Conservation (phyloP, 2,329 filamentous ascomycete genomes). For the Cladosporium sp. region DNA sequence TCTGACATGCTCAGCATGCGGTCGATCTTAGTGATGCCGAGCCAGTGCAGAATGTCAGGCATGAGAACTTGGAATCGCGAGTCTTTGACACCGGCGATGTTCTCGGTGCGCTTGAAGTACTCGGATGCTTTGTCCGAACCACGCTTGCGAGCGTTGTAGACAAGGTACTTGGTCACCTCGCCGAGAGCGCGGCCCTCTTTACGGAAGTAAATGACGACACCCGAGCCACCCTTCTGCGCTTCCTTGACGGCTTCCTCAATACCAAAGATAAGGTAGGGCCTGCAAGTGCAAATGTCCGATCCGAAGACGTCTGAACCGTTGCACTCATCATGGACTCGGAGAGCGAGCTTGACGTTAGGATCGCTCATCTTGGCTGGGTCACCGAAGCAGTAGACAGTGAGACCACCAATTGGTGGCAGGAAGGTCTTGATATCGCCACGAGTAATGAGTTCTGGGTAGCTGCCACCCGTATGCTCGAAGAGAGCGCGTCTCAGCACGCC, state of each 20-base stretch:
- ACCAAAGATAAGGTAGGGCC: conserved; percentile 93
- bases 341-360: conserved; percentile 73
- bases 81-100: conserved; percentile 92
- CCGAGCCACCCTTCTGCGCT: conserved; percentile 88
- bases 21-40: conserved; percentile 98
- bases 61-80: conserved; percentile 99
- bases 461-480: conserved; percentile 94
- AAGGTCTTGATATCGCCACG: conserved; percentile 93
- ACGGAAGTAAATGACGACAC: conserved; percentile 97
- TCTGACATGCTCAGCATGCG: conserved; percentile 99
- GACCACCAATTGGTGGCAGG: conserved; percentile 87
- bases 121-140: conserved; percentile 77
- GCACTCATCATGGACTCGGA: conserved; percentile 86
- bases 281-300: conserved; percentile 95
- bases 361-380: conserved; percentile 93
- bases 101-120: conserved; percentile 97
- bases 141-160: conserved; percentile 80
- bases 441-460: conserved; percentile 95
- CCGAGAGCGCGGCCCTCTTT: conserved; percentile 94
- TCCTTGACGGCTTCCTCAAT: conserved; percentile 98
- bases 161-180: conserved; percentile 87
- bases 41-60: conserved; percentile 91
- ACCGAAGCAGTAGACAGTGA: conserved; percentile 97
- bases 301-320: conserved; percentile 98
- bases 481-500: conserved; percentile 79